Conservation (phyloP, 108 stramenopile genomes). For the Epithemia pelagica region DNA sequence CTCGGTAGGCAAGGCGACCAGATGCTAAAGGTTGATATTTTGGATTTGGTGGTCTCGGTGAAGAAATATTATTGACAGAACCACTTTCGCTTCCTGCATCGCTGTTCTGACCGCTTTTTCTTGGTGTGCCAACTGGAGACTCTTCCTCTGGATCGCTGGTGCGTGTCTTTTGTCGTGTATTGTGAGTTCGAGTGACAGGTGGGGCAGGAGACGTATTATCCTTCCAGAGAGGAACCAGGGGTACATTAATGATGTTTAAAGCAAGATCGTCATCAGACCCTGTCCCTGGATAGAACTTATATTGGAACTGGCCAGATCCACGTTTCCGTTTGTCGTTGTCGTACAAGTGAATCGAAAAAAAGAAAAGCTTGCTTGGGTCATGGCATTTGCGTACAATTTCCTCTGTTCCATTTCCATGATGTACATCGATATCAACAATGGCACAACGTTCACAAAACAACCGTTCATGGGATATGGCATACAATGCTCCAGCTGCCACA, state of each 20-base stretch:
- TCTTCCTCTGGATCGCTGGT: constrained; percentile 19
- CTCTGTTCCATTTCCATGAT: constrained; percentile 98
- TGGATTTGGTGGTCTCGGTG: constrained; percentile 8
- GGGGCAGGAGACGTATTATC: constrained; percentile 25
- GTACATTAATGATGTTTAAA: constrained; percentile 94
- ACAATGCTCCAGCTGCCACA: constrained; percentile 94
- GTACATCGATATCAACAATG: constrained; percentile 97
- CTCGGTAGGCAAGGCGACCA: constrained; percentile 64
- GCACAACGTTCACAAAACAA: constrained; percentile 80
- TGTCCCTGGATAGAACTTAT: constrained; percentile 95
- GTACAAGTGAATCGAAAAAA: constrained; percentile 90
- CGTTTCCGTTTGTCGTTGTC: constrained; percentile 75
- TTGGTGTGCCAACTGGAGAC: constrained; percentile 24
- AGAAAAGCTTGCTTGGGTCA: constrained; percentile 84
- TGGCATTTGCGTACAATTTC: constrained; percentile 88
- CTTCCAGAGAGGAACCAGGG: constrained; percentile 89
- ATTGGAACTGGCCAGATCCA: constrained; percentile 39
- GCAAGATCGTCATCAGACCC: constrained; percentile 84
- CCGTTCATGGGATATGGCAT: constrained; percentile 84
- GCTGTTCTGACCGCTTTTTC: constrained; percentile 10
- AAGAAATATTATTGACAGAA: constrained; percentile 20
- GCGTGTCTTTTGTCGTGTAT: constrained; percentile 41
- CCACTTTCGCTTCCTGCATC: constrained; percentile 23
- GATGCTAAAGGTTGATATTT: background rate
- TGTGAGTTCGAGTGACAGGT: constrained; percentile 26